Conservation (phyloP, 225 moss, liverwort and hornwort genomes). For the Sphagnum tenellum region DNA sequence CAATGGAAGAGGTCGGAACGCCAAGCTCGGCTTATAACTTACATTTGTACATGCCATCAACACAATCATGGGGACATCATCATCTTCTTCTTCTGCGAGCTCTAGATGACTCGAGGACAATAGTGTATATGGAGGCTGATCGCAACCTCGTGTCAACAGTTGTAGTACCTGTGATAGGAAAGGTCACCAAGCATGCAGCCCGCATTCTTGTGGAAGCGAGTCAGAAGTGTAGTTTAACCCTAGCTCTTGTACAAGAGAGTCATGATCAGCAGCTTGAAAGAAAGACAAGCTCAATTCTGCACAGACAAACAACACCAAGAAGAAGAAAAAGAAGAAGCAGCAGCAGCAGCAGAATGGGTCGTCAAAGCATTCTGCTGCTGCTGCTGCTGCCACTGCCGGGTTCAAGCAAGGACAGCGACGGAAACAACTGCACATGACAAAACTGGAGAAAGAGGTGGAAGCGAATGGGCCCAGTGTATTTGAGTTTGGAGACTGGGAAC, state of each 20-base stretch:
- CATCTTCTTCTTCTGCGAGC: no score
- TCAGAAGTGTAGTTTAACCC: conserved; percentile 22
- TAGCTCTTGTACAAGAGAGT: conserved; percentile 8
- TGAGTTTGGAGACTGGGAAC: conserved; percentile 37
- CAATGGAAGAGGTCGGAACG: no score
- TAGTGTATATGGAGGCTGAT: conserved; percentile 12
- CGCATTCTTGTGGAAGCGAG: conserved; percentile 73
- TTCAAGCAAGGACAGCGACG: not conserved
- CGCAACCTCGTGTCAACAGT: conserved; percentile 17
- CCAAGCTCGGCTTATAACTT: no score
- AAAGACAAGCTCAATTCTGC: no score
- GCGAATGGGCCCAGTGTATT: conserved; percentile 54
- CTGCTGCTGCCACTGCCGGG: no score
- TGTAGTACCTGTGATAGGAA: conserved; percentile 83
- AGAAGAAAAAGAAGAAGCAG: not conserved
- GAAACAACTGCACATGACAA: conserved; percentile 1
- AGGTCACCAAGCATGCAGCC: conserved; percentile 66
- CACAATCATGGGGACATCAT: conserved; percentile 36
- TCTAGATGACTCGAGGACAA: no score
- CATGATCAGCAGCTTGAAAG: not conserved
- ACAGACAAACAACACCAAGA: not conserved
- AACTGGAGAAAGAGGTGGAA: conserved; percentile 13
- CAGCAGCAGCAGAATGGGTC: not conserved
- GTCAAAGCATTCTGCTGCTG: no score
- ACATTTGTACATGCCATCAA: conserved; percentile 17